Evolutionary conservation across 306 rosid species (phyloP).

Genomic region (Cicer judaicum): DNA sequence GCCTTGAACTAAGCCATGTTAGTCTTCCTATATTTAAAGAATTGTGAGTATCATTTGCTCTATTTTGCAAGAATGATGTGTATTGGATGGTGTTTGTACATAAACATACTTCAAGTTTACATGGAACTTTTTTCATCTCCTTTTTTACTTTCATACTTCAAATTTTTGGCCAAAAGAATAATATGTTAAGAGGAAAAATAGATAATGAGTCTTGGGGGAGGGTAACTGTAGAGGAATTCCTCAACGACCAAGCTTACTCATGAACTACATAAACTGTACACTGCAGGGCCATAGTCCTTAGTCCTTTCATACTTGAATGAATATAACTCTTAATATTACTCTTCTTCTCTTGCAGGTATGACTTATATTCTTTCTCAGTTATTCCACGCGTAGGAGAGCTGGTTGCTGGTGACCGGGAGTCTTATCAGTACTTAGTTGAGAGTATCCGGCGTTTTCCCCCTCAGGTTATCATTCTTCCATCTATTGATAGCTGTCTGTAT

Average conservation of each 20-base stretch:
- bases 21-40: constrained; percentile 78
- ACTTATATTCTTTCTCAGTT: constrained; percentile 74
- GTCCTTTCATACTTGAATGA: constrained; percentile 19
- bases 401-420: constrained; percentile 80
- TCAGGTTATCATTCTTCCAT: constrained; percentile 62
- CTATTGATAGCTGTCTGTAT: constrained; percentile 28
- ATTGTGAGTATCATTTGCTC: constrained; percentile 65
- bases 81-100: constrained; percentile 7
- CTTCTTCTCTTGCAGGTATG: constrained; percentile 66
- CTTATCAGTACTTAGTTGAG: constrained; percentile 96
- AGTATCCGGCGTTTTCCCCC: constrained; percentile 88
- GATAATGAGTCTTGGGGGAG: constrained; percentile 11
- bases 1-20: constrained; percentile 96
- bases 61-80: constrained; percentile 16
- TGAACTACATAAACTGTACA: constrained; percentile 4
- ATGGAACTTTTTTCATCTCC: background rate
- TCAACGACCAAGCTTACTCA: constrained; percentile 13
- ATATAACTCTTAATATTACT: constrained; percentile 34
- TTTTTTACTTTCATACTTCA: background rate
- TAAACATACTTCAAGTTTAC: constrained; percentile 8
- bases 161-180: constrained; percentile 11
- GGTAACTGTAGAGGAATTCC: constrained; percentile 35
- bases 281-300: background rate
- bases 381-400: constrained; percentile 83
- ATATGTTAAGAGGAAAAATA: background rate